phyloP scores from a whole-genome alignment of 129 eudicot genomes.

The Smallanthus sonchifolius region DNA sequence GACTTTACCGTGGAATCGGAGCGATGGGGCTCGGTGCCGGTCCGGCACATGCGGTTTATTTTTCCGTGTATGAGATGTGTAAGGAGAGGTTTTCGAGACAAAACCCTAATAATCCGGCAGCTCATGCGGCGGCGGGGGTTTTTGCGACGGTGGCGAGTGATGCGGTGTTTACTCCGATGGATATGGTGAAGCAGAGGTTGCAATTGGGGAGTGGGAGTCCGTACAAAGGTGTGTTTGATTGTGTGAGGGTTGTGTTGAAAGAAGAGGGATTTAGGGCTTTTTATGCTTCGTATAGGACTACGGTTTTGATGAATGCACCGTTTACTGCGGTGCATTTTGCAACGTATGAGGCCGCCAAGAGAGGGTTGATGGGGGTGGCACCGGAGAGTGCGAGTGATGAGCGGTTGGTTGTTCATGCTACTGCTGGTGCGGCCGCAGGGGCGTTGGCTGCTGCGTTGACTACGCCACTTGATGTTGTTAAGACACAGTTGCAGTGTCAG shows the following conservation, averaged over 20 bases:
- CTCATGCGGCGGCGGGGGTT: slow-evolving; percentile 74
- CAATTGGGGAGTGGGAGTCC: slow-evolving; percentile 59
- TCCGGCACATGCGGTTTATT: slow-evolving; percentile 88
- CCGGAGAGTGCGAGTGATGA: slow-evolving; percentile 56
- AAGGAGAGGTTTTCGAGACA: slow-evolving; percentile 48
- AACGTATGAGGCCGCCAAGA: slow-evolving; percentile 75
- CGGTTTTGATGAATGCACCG: slow-evolving; percentile 86
- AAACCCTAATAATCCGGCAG: slow-evolving; percentile 40
- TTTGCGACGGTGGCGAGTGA: slow-evolving; percentile 81
- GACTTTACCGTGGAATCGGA: slow-evolving; percentile 73
- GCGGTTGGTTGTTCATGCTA: slow-evolving; percentile 72
- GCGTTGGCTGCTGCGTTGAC: slow-evolving; percentile 76
- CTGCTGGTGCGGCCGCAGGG: slow-evolving; percentile 92
- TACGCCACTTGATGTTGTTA: slow-evolving; percentile 87
- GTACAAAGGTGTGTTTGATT: slow-evolving; percentile 67
- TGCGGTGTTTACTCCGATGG: slow-evolving; percentile 88
- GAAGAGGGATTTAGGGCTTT: slow-evolving; percentile 82
- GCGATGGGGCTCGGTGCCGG: slow-evolving; percentile 97
- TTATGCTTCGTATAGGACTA: slow-evolving; percentile 73
- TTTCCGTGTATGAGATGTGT: slow-evolving; percentile 65
- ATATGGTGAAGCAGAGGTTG: slow-evolving; percentile 88
- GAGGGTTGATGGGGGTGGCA: slow-evolving; percentile 50
- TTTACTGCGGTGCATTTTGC: slow-evolving; percentile 85
- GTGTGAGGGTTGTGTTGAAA: slow-evolving; percentile 54
- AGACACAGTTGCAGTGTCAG: slow-evolving; percentile 95